These are phyloP conservation scores for Lobulomyces angularis DNA, from an alignment of 192 early-diverging fungal genomes.

Conservation along the genomic window DNA sequence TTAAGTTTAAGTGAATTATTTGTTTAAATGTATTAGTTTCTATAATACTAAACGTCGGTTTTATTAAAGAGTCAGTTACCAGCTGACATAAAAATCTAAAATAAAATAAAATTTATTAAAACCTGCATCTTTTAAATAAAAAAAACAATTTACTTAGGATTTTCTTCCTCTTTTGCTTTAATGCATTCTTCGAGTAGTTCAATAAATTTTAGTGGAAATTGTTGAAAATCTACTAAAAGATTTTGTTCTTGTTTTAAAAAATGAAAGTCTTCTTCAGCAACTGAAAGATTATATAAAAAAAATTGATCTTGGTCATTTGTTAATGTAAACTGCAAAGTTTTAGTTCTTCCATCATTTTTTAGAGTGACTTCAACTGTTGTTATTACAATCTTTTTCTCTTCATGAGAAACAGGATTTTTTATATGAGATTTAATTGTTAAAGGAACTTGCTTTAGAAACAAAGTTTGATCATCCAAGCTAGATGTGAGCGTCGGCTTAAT, in stretches of 20 bases:
- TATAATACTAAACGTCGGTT: constrained; percentile 25
- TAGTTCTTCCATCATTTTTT: no score
- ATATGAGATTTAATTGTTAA: no score
- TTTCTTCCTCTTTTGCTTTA: constrained; percentile 3
- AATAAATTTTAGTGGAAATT: constrained; percentile 35
- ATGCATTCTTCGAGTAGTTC: constrained; percentile 31
- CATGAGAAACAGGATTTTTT: no score
- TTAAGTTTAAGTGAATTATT: constrained; percentile 34
- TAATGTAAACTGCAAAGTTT: no score
- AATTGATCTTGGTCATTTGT: constrained; percentile 35
- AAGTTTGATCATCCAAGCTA: no score
- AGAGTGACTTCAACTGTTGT: no score
- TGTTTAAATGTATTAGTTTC: constrained; percentile 45
- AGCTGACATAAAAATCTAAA: constrained; percentile 31
- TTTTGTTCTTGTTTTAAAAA: constrained; percentile 28
- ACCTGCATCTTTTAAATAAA: background rate
- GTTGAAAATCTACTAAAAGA: constrained; percentile 38
- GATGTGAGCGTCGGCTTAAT: no score
- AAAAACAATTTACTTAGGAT: constrained; percentile 24
- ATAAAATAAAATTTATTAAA: background rate
- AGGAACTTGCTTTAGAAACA: no score
- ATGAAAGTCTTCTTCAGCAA: constrained; percentile 42
- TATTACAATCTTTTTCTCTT: no score
- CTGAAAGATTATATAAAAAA: constrained; percentile 28
- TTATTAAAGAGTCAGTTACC: constrained; percentile 1